Base-by-base conservation (phyloP, 345 rosid genomes). In the Eucalyptus erythrocorys region DNA sequence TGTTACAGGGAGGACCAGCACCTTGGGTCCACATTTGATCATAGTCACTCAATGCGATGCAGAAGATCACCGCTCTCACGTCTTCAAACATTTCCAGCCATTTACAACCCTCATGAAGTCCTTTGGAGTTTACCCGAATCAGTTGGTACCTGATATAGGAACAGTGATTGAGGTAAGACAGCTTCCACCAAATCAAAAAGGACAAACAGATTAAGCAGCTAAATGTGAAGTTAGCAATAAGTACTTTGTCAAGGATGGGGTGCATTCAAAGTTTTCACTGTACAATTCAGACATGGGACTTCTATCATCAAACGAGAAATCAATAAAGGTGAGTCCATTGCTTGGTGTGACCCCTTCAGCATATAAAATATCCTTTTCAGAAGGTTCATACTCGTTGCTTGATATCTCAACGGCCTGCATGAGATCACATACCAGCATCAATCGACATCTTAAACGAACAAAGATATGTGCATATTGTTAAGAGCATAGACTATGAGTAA, bases 11-110 rank as follows among this genome's bases (percentile, higher is more conserved):
- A 27, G 88, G 57, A 53, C 92, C 90, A 4, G 88, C 68, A 82
- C 93, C 92, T 37, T 57, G 68, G 50, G 89, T 50, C 87, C 87
- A 91, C 64, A 85, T 89, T 89, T 93, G 92, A 55, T 94, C 97
- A 76, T 95, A 95, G 88, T 95, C 97, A 10, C 94, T 93, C 88
- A 95, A 86, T n/a, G 97, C 92, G 59, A 94, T 91, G 37, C 95
- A 94, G 93, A 95, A 94, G 71, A 93, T 91, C 87, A 95, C 92
- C 30, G 92, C 94, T 76, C 95, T 90, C 59, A 91, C 92, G 17
- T 95, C 96, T 92, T 94, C 96, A 86, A 95, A 95, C 97, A 95
- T 95, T 88, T 93, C 95, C 89, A 95, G 90, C 97, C 95, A 94
- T 89, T 95, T 95, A 89, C 94, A 93, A 14, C 95, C 93, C 30